A percentile compares a stretch with the other conserved stretches of the same genome.
Evolutionary conservation across 306 rosid species (phyloP).

Genomic region (Citrullus mucosospermus): DNA sequence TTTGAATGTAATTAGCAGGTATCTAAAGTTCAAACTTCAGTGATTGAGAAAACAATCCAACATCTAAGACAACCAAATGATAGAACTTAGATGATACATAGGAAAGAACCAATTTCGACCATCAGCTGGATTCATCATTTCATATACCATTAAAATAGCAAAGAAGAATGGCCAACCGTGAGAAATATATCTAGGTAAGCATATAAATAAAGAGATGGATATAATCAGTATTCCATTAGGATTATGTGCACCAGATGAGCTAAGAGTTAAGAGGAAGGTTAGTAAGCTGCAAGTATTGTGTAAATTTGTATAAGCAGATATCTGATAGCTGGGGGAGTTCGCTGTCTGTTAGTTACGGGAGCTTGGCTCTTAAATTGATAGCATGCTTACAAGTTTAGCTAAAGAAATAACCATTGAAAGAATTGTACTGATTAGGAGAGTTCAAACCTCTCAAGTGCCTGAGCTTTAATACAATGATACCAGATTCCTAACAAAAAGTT

Average conservation of each 20-base stretch:
- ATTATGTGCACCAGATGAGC: not conserved
- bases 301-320: not conserved
- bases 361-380: not conserved
- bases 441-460: not conserved
- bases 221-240: not conserved
- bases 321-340: not conserved
- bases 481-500: not conserved
- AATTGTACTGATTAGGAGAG: not conserved
- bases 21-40: not conserved
- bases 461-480: not conserved
- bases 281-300: not conserved
- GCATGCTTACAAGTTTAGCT: not conserved
- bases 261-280: not conserved
- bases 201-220: not conserved
- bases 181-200: not conserved
- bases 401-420: not conserved
- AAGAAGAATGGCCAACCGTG: not conserved
- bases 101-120: not conserved
- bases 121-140: not conserved
- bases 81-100: not conserved
- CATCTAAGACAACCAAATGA: not conserved
- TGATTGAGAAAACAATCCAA: not conserved
- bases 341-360: not conserved
- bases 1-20: constrained; percentile 9
- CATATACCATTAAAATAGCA: not conserved